Evolutionary conservation across 2,329 filamentous ascomycete species (phyloP), one percentile per base, ranked within the genome.

Genomic region (Claviceps humidiphila): DNA sequence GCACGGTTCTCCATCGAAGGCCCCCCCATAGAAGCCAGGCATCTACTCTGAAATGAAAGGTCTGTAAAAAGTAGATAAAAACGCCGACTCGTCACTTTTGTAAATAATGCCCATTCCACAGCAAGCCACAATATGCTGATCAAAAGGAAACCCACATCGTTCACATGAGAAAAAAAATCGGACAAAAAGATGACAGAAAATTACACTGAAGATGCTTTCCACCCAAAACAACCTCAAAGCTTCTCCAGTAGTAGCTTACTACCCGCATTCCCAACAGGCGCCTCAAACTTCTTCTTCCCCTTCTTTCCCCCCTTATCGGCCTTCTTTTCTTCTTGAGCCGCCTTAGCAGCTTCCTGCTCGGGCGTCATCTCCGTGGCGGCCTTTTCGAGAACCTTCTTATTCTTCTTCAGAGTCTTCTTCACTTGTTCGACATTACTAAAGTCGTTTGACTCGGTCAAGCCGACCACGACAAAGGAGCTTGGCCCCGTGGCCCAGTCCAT

Each of bases 391-490:
- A 72, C 70, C 70, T 85, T 83, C 73, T 81, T 87, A 59, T 83
- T 80, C 71, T 85, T 84, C 71, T 81, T 84, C 59, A 96, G 70
- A 14, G 74, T 78, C 66, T 82, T 81, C 63, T 82, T 72, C 50
- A 95, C 71, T 60, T 86, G 82, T 16, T 77, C 74, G 60, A 76
- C 81, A 60, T 81, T 75, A 26, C 73, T 74, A 61, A 93, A 93
- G 53, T 82, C 81, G 22, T 78, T 74, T 0, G 85, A 79, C 69
- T 97, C 91, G 5, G 90, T 68, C 58, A 97, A 71, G 16, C 82
- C 85, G 26, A 97, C 78, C 4, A 96, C 77, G 11, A 95, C 87
- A 60, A 95, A 97, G 1, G 87, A 87, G 59, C 89, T 89, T 1
- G 84, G 79, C 0, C 90, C 87, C 0, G 84, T 90, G 0, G 91